phyloP scores from a whole-genome alignment of 306 rosid genomes.

The Alnus glutinosa region DNA sequence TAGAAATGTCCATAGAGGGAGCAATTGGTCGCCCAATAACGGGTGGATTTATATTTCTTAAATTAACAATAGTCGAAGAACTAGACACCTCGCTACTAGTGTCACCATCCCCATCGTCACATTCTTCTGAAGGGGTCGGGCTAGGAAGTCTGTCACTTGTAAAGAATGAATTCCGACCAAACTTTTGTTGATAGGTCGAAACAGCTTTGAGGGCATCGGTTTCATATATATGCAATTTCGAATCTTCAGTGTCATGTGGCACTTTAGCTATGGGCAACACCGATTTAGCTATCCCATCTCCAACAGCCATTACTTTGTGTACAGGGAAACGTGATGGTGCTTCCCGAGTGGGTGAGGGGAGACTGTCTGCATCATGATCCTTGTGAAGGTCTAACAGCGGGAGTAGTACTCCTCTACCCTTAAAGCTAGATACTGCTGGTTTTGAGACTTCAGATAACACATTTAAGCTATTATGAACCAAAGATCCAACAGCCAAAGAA shows the following conservation, averaged over 20 bases:
- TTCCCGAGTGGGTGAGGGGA: slow-evolving; percentile 94
- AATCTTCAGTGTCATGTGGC: slow-evolving; percentile 37
- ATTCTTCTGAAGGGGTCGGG: slow-evolving; percentile 94
- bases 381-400: slow-evolving; percentile 94
- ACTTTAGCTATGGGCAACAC: slow-evolving; percentile 39
- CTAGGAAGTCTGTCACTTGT: slow-evolving; percentile 82
- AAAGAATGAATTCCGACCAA: slow-evolving; percentile 71
- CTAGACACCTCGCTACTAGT: slow-evolving; percentile 73
- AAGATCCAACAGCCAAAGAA: slow-evolving; percentile 18
- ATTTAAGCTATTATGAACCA: slow-evolving; percentile 18
- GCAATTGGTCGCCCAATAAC: slow-evolving; percentile 40
- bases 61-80: slow-evolving; percentile 38
- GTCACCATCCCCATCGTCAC: slow-evolving; percentile 53
- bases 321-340: slow-evolving; percentile 53
- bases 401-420: slow-evolving; percentile 64
- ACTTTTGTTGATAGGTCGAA: slow-evolving; percentile 90
- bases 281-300: slow-evolving; percentile 39
- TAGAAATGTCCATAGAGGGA: slow-evolving; percentile 40
- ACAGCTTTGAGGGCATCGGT: slow-evolving; percentile 89
- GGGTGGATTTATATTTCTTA: slow-evolving; percentile 35
- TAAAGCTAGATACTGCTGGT: slow-evolving; percentile 52
- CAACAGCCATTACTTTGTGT: slow-evolving; percentile 40
- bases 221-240: slow-evolving; percentile 66
- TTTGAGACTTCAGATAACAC: slow-evolving; percentile 34
- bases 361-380: slow-evolving; percentile 93